Percentiles rank a stretch among this genome's conserved stretches.
These are phyloP conservation scores for Globisporangium spinosum DNA, from an alignment of 352 stramenopile genomes.

Conservation along the genomic window DNA sequence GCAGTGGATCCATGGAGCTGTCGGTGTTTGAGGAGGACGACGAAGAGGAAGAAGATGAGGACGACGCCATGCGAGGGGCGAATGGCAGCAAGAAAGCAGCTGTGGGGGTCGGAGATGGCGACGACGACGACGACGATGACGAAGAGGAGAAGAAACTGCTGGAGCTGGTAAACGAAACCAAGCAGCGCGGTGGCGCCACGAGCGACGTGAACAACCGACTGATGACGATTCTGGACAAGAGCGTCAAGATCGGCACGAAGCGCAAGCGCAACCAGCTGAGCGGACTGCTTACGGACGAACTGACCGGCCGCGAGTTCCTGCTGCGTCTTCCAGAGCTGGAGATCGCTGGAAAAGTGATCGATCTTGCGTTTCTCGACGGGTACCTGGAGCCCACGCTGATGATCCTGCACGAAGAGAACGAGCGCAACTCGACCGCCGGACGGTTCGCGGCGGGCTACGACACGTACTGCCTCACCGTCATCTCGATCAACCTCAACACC, in stretches of 20 bases:
- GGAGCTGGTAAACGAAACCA: conserved; percentile 70
- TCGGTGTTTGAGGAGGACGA: conserved; percentile 81
- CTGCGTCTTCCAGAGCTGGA: conserved; percentile 69
- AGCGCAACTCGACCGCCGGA: conserved; percentile 62
- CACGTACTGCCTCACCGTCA: conserved; percentile 80
- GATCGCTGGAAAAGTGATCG: conserved; percentile 73
- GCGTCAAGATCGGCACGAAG: conserved; percentile 74
- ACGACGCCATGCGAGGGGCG: conserved; percentile 13
- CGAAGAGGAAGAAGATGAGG: conserved; percentile 65
- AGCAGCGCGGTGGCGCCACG: conserved; percentile 48
- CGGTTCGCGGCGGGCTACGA: conserved; percentile 70
- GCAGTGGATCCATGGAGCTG: conserved; percentile 70
- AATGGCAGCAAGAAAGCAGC: conserved; percentile 11
- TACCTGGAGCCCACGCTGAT: conserved; percentile 86
- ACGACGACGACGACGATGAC: conserved; percentile 76
- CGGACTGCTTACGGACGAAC: conserved; percentile 61
- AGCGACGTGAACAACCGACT: conserved; percentile 65
- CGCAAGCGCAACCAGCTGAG: conserved; percentile 69
- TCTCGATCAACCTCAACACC: conserved; percentile 87
- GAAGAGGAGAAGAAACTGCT: conserved; percentile 78
- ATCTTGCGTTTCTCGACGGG: conserved; percentile 79
- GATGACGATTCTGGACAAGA: conserved; percentile 69
- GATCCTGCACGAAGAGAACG: conserved; percentile 84
- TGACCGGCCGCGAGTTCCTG: conserved; percentile 74
- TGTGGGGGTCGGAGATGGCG: conserved; percentile 8